Percentiles rank a stretch among this genome's conserved stretches.
Conservation (phyloP, 495 filamentous ascomycete genomes). For the Aspergillus carlsbadensis region DNA sequence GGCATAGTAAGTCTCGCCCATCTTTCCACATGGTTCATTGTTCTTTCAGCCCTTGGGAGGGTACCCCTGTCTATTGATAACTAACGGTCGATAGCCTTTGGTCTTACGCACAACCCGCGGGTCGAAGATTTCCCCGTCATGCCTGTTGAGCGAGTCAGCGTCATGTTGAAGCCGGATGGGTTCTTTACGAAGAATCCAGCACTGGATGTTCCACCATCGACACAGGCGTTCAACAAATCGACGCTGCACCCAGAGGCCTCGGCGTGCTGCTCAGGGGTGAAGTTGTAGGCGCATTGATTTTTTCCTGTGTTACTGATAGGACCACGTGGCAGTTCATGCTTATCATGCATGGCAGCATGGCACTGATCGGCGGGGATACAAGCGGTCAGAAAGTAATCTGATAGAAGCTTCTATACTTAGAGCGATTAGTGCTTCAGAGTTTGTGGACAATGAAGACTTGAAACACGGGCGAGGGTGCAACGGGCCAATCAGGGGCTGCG, state of each 20-base stretch:
- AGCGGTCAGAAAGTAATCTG: too few relatives aligned
- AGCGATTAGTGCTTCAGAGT: too few relatives aligned
- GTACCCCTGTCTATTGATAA: not conserved
- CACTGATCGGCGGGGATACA: too few relatives aligned
- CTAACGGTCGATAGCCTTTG: slow-evolving; percentile 44
- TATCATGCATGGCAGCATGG: too few relatives aligned
- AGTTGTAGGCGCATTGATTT: slow-evolving; percentile 21
- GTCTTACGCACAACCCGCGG: slow-evolving; percentile 59
- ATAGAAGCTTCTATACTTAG: too few relatives aligned
- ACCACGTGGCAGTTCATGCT: too few relatives aligned
- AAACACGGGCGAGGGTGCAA: too few relatives aligned
- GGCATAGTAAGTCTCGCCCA: slow-evolving; percentile 39
- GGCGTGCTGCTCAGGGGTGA: slow-evolving; percentile 33
- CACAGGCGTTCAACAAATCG: slow-evolving; percentile 40
- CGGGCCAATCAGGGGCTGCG: too few relatives aligned
- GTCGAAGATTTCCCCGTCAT: slow-evolving; percentile 70
- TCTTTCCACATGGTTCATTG: not conserved
- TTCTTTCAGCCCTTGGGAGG: not conserved
- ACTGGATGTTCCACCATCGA: slow-evolving; percentile 58
- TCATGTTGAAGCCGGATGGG: slow-evolving; percentile 67
- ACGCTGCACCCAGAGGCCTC: slow-evolving; percentile 36
- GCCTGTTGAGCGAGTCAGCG: slow-evolving; percentile 47
- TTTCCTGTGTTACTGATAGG: too few relatives aligned
- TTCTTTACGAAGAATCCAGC: slow-evolving; percentile 78
- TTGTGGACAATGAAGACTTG: too few relatives aligned